Percentiles rank a stretch among this genome's conserved stretches.
Evolutionary conservation across 495 filamentous ascomycete genomes (phyloP).

Genomic region (Hamigera avellanea): DNA sequence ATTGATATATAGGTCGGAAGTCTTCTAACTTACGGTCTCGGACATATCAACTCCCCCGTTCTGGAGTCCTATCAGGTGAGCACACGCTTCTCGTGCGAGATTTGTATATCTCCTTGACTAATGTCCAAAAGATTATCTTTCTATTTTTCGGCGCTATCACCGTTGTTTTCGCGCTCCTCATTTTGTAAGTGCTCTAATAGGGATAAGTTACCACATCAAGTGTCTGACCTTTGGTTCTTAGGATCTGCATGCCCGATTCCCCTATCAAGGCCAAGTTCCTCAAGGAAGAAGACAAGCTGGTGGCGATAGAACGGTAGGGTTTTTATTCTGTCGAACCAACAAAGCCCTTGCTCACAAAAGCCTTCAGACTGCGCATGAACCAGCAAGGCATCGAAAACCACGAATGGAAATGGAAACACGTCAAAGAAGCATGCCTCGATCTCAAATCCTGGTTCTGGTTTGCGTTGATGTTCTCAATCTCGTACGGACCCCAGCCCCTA

Average conservation of each 20-base stretch:
- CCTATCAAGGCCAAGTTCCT: constrained; percentile 47
- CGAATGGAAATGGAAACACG: constrained; percentile 51
- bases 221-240: constrained; percentile 7
- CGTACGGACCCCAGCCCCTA: constrained; percentile 16
- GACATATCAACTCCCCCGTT: constrained; percentile 40
- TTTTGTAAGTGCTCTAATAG: constrained; percentile 20
- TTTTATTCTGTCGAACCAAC: neutral
- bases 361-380: constrained; percentile 43
- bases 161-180: constrained; percentile 31
- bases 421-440: constrained; percentile 48
- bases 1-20: constrained; percentile 25
- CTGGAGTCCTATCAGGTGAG: constrained; percentile 45
- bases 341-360: no score
- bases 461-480: constrained; percentile 40
- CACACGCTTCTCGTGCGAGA: neutral
- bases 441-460: constrained; percentile 62
- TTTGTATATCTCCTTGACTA: constrained; percentile 2
- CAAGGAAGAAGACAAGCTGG: constrained; percentile 43
- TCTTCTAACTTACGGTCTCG: constrained; percentile 47
- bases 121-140: constrained; percentile 39
- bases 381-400: constrained; percentile 48
- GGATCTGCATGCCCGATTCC: constrained; percentile 46
- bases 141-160: constrained; percentile 44
- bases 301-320: constrained; percentile 45
- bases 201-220: neutral